phyloP scores from a whole-genome alignment of 306 rosid genomes.

The Fragaria iinumae region DNA sequence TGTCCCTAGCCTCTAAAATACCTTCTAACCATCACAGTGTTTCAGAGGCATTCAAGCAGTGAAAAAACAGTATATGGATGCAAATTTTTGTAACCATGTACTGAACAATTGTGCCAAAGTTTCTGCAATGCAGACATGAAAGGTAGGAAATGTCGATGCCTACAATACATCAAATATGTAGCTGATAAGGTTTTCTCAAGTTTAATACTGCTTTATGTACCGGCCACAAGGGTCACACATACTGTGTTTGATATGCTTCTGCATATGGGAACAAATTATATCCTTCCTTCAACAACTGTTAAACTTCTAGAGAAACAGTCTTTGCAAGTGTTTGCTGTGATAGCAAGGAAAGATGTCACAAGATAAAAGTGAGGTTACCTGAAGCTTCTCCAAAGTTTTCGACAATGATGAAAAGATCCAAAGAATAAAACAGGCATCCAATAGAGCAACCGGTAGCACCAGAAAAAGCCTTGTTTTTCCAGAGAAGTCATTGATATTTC shows the following conservation, averaged over 20 bases:
- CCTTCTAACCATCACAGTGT: background rate
- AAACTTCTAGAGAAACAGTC: background rate
- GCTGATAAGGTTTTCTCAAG: background rate
- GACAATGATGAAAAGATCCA: constrained; percentile 75
- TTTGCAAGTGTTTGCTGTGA: background rate
- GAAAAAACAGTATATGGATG: background rate
- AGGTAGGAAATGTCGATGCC: background rate
- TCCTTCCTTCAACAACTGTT: constrained; percentile 7
- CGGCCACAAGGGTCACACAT: background rate
- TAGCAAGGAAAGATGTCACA: constrained; percentile 10
- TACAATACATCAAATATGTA: background rate
- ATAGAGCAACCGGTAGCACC: constrained; percentile 67
- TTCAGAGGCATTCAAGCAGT: background rate
- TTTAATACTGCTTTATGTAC: background rate
- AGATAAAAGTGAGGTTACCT: constrained; percentile 41
- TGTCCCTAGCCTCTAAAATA: background rate
- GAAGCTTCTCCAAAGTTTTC: constrained; percentile 77
- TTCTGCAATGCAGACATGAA: background rate
- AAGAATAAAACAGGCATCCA: constrained; percentile 73
- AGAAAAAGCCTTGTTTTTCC: constrained; percentile 63
- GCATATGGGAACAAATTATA: background rate
- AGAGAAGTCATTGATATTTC: constrained; percentile 67
- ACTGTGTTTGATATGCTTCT: background rate
- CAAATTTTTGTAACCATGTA: background rate
- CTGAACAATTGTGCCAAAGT: background rate